phyloP scores from a whole-genome alignment of 805 yeast species.

The Saccharomyces paradoxus region DNA sequence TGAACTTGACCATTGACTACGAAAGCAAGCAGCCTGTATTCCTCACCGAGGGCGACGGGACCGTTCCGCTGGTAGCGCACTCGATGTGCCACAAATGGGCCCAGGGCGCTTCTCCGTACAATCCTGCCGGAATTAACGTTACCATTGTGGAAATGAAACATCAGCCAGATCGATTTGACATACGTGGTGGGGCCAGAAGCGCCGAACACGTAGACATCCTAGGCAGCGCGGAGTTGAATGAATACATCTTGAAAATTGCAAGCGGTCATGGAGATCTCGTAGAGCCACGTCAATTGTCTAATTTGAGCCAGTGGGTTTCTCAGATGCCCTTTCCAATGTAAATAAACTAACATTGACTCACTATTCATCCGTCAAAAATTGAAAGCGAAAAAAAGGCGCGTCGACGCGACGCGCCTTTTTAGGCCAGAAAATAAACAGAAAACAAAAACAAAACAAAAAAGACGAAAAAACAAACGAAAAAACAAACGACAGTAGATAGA shows the following conservation, averaged over 20 bases:
- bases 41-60: slow-evolving; percentile 93
- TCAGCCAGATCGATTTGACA: slow-evolving; percentile 88
- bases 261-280: slow-evolving; percentile 70
- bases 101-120: slow-evolving; percentile 51
- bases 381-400: slow-evolving; percentile 1
- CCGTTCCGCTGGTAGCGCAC: slow-evolving; percentile 81
- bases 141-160: slow-evolving; percentile 85
- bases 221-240: slow-evolving; percentile 89
- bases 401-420: slow-evolving; percentile 2
- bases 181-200: slow-evolving; percentile 93
- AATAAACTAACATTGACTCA: not conserved
- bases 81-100: slow-evolving; percentile 90
- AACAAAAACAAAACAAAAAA: not conserved
- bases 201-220: slow-evolving; percentile 97
- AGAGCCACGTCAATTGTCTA: slow-evolving; percentile 49
- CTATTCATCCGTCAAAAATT: not conserved
- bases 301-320: slow-evolving; percentile 53
- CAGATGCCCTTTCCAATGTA: slow-evolving; percentile 40
- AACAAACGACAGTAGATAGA: not conserved
- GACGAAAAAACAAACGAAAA: not conserved
- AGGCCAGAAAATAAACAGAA: slow-evolving; percentile 9
- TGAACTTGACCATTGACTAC: slow-evolving; percentile 66
- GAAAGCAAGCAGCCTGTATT: slow-evolving; percentile 58
- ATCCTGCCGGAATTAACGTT: slow-evolving; percentile 69
- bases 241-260: slow-evolving; percentile 71